Conservation (phyloP, 116 monocot species). For the Papilionanthe hybrid region DNA sequence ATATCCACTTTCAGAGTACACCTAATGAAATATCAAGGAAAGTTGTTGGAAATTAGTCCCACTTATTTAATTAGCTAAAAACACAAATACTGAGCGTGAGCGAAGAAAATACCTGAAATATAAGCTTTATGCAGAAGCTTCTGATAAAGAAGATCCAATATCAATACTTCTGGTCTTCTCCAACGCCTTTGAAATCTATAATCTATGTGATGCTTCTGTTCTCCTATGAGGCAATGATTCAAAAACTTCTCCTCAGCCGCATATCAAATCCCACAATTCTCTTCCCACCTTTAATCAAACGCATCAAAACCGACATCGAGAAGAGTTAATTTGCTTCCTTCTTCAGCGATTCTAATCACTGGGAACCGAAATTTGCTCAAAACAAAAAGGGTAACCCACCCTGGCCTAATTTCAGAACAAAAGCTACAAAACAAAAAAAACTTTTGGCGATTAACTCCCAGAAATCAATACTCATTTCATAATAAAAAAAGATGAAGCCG, state of each 20-base stretch:
- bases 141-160: not conserved
- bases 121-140: not conserved
- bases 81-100: too few relatives aligned
- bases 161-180: not conserved
- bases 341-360: not conserved
- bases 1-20: too few relatives aligned
- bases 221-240: not conserved
- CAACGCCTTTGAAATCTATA: not conserved
- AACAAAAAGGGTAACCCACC: not conserved
- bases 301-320: not conserved
- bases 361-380: not conserved
- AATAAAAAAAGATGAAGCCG: not conserved
- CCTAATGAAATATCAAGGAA: too few relatives aligned
- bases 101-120: slow-evolving; percentile 1
- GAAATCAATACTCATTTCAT: not conserved
- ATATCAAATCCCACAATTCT: not conserved
- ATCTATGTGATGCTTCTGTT: not conserved
- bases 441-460: not conserved
- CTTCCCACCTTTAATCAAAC: not conserved
- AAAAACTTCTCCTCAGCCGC: not conserved
- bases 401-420: not conserved
- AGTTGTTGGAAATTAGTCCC: too few relatives aligned
- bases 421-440: not conserved
- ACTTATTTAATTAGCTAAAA: too few relatives aligned
- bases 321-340: not conserved